Percentiles rank a stretch among this genome's conserved stretches.
Conservation (phyloP, 1,139 yeast species). For the Diutina sp. region DNA sequence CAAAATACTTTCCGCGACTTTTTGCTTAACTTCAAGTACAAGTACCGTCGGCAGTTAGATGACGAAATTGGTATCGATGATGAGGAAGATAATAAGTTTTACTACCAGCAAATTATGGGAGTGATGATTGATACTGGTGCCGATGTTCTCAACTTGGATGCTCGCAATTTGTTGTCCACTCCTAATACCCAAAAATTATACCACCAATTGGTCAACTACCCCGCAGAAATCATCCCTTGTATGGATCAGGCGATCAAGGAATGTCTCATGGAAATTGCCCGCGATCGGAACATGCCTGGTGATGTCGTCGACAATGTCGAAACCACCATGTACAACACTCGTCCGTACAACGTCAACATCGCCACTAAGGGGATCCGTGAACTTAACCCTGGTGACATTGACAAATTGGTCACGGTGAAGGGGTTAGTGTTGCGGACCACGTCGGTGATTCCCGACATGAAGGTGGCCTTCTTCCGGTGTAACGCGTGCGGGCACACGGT, state of each 20-base stretch:
- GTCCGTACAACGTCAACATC: conserved; percentile 70
- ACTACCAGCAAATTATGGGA: conserved; percentile 61
- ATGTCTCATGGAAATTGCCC: conserved; percentile 67
- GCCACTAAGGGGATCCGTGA: conserved; percentile 80
- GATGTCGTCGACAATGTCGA: conserved; percentile 37
- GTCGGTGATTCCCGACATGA: conserved; percentile 94
- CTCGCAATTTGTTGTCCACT: conserved; percentile 64
- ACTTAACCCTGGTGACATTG: conserved; percentile 89
- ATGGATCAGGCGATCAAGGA: conserved; percentile 96
- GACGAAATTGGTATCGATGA: conserved; percentile 16
- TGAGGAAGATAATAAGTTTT: conserved; percentile 57
- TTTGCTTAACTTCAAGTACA: conserved; percentile 69
- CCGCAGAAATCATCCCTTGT: conserved; percentile 93
- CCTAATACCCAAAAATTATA: conserved; percentile 69
- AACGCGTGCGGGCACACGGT: conserved; percentile 89
- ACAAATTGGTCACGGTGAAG: conserved; percentile 80
- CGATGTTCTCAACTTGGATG: conserved; percentile 76
- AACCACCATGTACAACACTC: conserved; percentile 68
- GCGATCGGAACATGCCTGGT: conserved; percentile 22
- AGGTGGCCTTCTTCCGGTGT: conserved; percentile 91
- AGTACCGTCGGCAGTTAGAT: conserved; percentile 55
- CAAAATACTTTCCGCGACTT: conserved; percentile 71
- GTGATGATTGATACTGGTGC: conserved; percentile 70
- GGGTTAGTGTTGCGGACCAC: conserved; percentile 87
- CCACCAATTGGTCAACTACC: conserved; percentile 79